Conservation (phyloP, 176 grass and related monocot species). For the Oryza glaberrima region DNA sequence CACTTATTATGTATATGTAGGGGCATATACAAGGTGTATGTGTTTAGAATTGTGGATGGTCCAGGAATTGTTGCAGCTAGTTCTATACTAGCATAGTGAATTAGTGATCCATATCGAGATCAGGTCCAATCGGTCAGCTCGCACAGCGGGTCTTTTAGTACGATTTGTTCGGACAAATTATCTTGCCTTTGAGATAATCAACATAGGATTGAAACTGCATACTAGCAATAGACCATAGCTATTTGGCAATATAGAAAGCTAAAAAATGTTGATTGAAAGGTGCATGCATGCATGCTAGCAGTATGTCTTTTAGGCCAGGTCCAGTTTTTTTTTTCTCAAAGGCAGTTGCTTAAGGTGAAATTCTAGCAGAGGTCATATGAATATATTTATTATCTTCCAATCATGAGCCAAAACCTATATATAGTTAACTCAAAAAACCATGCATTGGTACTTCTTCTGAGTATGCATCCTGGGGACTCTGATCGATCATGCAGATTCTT, state of each 20-base stretch:
- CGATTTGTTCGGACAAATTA: not conserved
- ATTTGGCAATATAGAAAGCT: not conserved
- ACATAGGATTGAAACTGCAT: not conserved
- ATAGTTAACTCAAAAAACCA: not conserved
- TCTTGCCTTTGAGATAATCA: not conserved
- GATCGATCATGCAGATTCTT: slow-evolving; percentile 8
- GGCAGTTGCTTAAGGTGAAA: not conserved
- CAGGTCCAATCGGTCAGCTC: slow-evolving; percentile 38
- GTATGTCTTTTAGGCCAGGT: not conserved
- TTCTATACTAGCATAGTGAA: not conserved
- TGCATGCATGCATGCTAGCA: not conserved
- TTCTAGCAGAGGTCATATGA: not conserved
- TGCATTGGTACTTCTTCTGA: not conserved
- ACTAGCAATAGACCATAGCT: not conserved
- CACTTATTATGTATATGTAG: not conserved
- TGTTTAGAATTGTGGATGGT: slow-evolving; percentile 49
- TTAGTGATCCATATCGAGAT: not conserved
- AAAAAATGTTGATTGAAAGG: slow-evolving; percentile 2
- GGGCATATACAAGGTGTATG: slow-evolving; percentile 3
- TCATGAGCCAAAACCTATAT: not conserved
- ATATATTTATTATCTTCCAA: not conserved
- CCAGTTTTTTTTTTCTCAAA: not conserved
- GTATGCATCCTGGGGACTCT: not conserved
- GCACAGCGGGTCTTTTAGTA: not conserved
- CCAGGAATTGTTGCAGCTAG: slow-evolving; percentile 43